Evolutionary conservation across 164 flowering plant genomes (phyloP).

Genomic region (Nymphaea thermarum): DNA sequence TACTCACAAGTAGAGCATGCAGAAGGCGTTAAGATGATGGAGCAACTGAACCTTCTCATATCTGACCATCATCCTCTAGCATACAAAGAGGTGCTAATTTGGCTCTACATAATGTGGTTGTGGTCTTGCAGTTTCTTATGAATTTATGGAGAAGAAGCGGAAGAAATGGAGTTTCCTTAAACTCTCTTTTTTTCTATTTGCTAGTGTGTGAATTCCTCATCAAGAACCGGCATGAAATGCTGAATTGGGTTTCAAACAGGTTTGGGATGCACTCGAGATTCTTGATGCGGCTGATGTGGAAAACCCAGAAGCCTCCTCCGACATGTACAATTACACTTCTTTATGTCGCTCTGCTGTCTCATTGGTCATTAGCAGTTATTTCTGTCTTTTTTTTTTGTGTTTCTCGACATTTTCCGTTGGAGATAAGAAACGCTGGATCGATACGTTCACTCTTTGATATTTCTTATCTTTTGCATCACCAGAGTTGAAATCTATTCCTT

Average conservation of each 20-base stretch:
- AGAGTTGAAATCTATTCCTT: slow-evolving; percentile 46
- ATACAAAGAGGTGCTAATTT: slow-evolving; percentile 26
- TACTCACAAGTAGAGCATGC: slow-evolving; percentile 17
- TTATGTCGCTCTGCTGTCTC: no score
- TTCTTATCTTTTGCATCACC: slow-evolving; percentile 6
- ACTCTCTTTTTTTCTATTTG: neutral
- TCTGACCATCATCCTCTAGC: slow-evolving; percentile 26
- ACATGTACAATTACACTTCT: slow-evolving; percentile 14
- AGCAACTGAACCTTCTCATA: slow-evolving; percentile 22
- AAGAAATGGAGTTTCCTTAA: neutral
- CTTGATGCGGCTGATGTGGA: slow-evolving; percentile 50
- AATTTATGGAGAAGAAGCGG: neutral
- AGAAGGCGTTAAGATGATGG: slow-evolving; percentile 23
- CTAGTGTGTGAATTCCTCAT: neutral
- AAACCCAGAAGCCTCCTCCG: slow-evolving; percentile 33
- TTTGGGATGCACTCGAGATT: slow-evolving; percentile 50
- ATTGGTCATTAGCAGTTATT: no score
- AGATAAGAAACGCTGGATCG: no score
- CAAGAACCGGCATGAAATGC: neutral
- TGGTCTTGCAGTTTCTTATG: neutral
- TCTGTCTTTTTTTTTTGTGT: no score
- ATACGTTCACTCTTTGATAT: no score
- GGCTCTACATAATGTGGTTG: neutral
- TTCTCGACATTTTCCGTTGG: no score
- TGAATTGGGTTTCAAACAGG: slow-evolving; percentile 15